Conservation (phyloP, 768 basidiomycete genomes). For the Agrocybe chaxingu region DNA sequence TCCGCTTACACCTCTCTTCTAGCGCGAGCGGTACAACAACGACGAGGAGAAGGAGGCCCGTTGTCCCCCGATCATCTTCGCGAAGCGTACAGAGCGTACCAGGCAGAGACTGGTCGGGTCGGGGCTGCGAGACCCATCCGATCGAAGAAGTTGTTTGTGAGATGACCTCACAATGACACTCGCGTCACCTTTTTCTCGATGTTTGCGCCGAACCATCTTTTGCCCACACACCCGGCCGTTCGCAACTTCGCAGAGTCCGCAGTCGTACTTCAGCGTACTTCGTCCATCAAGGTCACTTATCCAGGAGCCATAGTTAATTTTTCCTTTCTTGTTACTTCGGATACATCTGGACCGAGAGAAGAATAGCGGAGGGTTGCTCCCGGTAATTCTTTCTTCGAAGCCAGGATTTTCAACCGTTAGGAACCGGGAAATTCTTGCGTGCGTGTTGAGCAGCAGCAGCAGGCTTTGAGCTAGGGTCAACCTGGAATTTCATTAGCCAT, state of each 20-base stretch:
- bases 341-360: background rate
- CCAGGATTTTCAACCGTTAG: no score
- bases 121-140: slow-evolving; percentile 72
- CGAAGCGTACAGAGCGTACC: slow-evolving; percentile 84
- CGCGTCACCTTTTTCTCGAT: background rate
- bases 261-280: no score
- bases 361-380: background rate
- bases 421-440: no score
- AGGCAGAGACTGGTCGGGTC: slow-evolving; percentile 76
- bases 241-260: no score
- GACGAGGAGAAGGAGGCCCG: slow-evolving; percentile 72
- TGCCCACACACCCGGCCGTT: no score
- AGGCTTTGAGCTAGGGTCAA: no score
- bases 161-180: slow-evolving; percentile 26
- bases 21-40: slow-evolving; percentile 77
- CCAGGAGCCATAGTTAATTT: background rate
- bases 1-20: background rate
- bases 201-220: background rate
- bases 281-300: background rate
- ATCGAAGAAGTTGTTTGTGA: slow-evolving; percentile 71
- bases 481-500: no score
- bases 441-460: no score
- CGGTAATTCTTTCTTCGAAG: no score
- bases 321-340: background rate
- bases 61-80: slow-evolving; percentile 86